These are phyloP conservation scores for Pythium utonaiense DNA, from an alignment of 352 stramenopile genomes.

Conservation along the genomic window DNA sequence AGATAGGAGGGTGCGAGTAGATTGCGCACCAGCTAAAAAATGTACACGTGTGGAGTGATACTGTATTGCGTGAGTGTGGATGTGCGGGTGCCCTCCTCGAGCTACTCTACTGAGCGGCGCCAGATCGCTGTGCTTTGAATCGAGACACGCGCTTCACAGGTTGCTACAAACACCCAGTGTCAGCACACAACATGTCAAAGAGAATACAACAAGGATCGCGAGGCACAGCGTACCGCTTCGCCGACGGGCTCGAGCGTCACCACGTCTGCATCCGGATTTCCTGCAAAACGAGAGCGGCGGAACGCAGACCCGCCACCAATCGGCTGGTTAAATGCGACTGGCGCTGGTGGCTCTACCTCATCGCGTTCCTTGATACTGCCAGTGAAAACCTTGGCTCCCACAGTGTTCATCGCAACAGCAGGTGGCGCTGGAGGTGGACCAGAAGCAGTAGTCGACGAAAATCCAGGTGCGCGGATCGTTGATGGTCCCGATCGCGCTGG, in stretches of 20 bases:
- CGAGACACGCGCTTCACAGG: slow-evolving; percentile 81
- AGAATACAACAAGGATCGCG: not conserved
- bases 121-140: slow-evolving; percentile 64
- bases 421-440: slow-evolving; percentile 10
- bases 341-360: slow-evolving; percentile 23
- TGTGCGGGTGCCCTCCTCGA: too few species aligned
- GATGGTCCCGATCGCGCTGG: not conserved
- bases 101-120: not conserved
- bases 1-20: not conserved
- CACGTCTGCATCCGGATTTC: slow-evolving; percentile 64
- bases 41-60: not conserved
- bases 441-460: not conserved
- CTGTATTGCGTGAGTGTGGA: not conserved
- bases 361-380: slow-evolving; percentile 69
- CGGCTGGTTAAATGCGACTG: not conserved
- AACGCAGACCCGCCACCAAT: slow-evolving; percentile 12
- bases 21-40: not conserved
- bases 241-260: slow-evolving; percentile 71
- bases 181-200: not conserved
- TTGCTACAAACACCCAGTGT: slow-evolving; percentile 36
- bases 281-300: slow-evolving; percentile 49
- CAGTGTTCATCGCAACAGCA: slow-evolving; percentile 12
- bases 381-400: slow-evolving; percentile 53
- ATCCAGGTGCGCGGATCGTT: slow-evolving; percentile 9
- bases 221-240: slow-evolving; percentile 51